Conservation (phyloP, 1,284 basidiomycete species). For the Boletellus deceptivus region DNA sequence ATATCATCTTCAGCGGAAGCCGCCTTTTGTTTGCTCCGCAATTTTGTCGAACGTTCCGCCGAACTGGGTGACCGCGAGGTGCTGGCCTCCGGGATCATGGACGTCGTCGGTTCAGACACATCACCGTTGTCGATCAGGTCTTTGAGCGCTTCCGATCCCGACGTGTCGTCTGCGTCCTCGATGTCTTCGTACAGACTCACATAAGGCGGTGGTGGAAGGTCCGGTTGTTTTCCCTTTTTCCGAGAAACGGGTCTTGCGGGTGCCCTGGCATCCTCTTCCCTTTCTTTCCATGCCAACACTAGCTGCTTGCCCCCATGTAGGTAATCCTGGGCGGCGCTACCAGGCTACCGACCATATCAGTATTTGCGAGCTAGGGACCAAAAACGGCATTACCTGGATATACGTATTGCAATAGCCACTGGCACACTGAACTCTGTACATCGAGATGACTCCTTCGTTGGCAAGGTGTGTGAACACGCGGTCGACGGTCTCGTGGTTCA, state of each 20-base stretch:
- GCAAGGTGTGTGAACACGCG: conserved; percentile 57
- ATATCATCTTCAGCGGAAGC: conserved; percentile 13
- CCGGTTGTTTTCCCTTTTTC: conserved; percentile 26
- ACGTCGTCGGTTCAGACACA: conserved; percentile 3
- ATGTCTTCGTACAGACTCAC: conserved; percentile 31
- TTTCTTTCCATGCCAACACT: conserved; percentile 29
- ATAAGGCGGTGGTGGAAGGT: conserved; percentile 1
- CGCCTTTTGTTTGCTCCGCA: background rate
- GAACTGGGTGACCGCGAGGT: conserved; percentile 7
- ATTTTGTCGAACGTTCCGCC: background rate
- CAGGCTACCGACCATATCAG: conserved; percentile 20
- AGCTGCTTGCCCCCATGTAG: conserved; percentile 17
- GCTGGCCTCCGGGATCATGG: conserved; percentile 6
- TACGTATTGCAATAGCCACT: conserved; percentile 34
- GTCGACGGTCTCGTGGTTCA: conserved; percentile 54
- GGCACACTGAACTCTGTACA: conserved; percentile 37
- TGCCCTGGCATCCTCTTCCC: conserved; percentile 15
- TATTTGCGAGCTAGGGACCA: background rate
- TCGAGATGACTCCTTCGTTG: conserved; percentile 40
- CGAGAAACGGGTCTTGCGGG: conserved; percentile 15
- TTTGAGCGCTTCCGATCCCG: conserved; percentile 18
- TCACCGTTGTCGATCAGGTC: conserved; percentile 13
- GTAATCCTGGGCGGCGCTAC: conserved; percentile 25
- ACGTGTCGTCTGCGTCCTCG: conserved; percentile 26
- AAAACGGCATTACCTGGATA: conserved; percentile 21